A percentile compares a stretch with the other conserved stretches of the same genome.
Evolutionary conservation across 1,284 basidiomycete genomes (phyloP).

Genomic region (Moesziomyces globuligerus): DNA sequence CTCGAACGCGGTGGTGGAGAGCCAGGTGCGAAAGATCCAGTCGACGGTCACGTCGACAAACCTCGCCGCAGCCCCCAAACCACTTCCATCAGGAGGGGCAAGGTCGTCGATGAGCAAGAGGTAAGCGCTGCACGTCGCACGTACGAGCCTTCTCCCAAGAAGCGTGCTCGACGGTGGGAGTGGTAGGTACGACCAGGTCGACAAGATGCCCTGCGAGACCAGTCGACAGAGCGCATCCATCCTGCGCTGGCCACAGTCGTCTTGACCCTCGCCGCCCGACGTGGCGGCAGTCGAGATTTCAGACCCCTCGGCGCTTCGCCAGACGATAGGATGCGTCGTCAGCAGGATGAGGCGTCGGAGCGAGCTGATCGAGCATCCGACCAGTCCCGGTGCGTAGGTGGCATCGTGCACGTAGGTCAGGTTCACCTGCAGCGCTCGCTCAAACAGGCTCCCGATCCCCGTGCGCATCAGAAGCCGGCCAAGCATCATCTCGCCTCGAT

Average conservation of each 20-base stretch:
- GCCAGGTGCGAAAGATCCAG: constrained; percentile 27
- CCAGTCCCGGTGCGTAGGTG: constrained; percentile 11
- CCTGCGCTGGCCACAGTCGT: constrained; percentile 24
- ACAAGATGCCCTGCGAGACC: constrained; percentile 23
- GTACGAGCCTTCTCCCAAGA: constrained; percentile 8
- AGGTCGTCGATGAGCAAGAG: constrained; percentile 14
- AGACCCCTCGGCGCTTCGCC: neutral
- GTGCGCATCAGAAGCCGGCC: constrained; percentile 30
- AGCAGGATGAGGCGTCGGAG: constrained; percentile 27
- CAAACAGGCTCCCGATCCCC: constrained; percentile 34
- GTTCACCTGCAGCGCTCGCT: constrained; percentile 32
- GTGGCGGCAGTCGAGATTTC: neutral
- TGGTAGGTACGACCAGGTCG: constrained; percentile 41
- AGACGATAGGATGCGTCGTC: constrained; percentile 24
- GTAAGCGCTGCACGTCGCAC: constrained; percentile 20
- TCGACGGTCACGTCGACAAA: constrained; percentile 29
- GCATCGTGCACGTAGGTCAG: constrained; percentile 40
- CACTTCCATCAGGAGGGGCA: neutral
- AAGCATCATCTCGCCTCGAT: constrained; percentile 1
- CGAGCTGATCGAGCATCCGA: constrained; percentile 19
- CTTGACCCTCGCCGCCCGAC: neutral
- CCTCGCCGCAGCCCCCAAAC: constrained; percentile 7
- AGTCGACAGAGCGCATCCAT: constrained; percentile 23
- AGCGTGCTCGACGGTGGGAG: constrained; percentile 22
- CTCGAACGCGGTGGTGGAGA: constrained; percentile 10